Base-by-base conservation (phyloP, 2,329 filamentous ascomycete genomes). In the Coleophoma crateriformis region DNA sequence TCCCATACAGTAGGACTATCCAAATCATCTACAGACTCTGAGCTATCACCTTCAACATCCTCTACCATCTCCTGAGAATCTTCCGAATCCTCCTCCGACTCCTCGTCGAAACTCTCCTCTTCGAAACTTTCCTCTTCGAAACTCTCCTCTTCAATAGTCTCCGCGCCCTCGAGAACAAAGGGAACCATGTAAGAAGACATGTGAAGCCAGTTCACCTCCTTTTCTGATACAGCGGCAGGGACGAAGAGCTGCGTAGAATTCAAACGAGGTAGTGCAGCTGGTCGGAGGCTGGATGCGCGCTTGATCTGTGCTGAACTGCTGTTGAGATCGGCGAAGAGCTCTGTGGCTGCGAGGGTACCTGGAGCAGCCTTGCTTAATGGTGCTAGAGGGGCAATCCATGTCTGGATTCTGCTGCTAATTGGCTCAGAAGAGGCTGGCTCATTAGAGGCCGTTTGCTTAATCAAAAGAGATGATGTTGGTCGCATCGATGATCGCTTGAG, bases 1-100 rank as follows among this genome's bases (percentile, higher is more conserved):
- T 48, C 46, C 51, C 32, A 46, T 42, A n/a, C 10, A 37, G 22
- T 56, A 50, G 3, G 50, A 39, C 17, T 59, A 50, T 7, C 40
- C 45, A 45, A 61, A 59, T 4, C 58, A 17, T 13, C 27, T 20
- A 4, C 39, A 34, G 3, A 40, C 37, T 19, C 22, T 4, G 15
- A 41, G 38, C 14, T 13, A 17, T 13, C 38, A 20, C 17, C 22
- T 19, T 41, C 15, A 22, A 13, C 17, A 13, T 11, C 17, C 17
- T 41, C 17, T 7, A 14, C 17, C 38, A 20, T 41, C 15, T 22
- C 38, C 17, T 22, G 11, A 7, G 38, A 22, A 41, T 17, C 38
- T 41, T 10, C 38, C 19, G 38, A 20, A 20, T 17, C 14, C 17
- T 41, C 22, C 15, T 41, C 22, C 15, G 27, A 41, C 38, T 10